phyloP scores from a whole-genome alignment of 2,329 filamentous ascomycete species.

The Pseudocercospora musae region DNA sequence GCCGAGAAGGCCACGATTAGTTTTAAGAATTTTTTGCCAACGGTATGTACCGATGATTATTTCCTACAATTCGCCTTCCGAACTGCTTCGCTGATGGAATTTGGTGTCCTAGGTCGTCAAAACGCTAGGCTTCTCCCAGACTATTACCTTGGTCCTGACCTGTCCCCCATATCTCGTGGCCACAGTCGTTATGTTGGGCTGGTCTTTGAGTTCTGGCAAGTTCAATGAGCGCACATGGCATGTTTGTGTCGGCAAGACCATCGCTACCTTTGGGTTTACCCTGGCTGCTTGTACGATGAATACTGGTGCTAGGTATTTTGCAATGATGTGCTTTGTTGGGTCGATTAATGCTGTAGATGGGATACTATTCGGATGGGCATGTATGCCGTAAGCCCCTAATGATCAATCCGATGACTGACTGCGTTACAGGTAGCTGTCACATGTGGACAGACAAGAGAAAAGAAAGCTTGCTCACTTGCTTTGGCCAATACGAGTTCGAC shows the following conservation, averaged over 20 bases:
- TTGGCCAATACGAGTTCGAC: neutral
- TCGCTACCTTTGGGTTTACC: neutral
- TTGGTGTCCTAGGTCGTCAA: neutral
- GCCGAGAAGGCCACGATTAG: neutral
- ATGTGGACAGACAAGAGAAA: neutral
- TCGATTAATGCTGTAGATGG: neutral
- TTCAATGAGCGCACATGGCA: slow-evolving; percentile 1
- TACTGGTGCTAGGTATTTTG: neutral
- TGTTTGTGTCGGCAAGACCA: neutral
- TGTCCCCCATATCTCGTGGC: slow-evolving; percentile 7
- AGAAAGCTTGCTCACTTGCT: neutral
- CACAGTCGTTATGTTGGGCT: neutral
- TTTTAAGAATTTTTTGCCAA: neutral
- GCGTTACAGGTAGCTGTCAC: neutral
- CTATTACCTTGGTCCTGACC: neutral
- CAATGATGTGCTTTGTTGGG: neutral
- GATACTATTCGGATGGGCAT: neutral
- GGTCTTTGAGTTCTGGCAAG: neutral
- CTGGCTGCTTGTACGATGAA: neutral
- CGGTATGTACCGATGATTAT: neutral
- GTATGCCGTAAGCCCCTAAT: neutral
- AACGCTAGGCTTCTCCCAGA: neutral
- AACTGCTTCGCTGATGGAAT: too few species aligned
- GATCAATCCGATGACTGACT: neutral
- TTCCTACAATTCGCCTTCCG: too few species aligned